These are phyloP conservation scores for Mycena leptocephala DNA, from an alignment of 768 basidiomycete genomes.

Conservation along the genomic window DNA sequence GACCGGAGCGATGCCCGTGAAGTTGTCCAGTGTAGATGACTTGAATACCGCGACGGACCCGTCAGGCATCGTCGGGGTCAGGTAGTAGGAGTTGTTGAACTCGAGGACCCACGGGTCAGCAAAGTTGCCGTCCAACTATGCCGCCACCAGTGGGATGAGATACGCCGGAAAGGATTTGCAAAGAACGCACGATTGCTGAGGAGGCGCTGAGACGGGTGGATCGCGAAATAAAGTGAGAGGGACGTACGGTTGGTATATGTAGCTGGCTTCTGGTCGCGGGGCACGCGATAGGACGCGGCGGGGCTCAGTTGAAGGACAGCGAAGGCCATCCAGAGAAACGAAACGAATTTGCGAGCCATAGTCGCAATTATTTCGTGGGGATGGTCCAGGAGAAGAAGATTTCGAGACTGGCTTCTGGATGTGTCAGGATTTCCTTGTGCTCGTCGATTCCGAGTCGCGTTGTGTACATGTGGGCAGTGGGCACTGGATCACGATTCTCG, in stretches of 20 bases:
- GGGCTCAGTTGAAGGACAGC: background rate
- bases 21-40: constrained; percentile 24
- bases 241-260: constrained; percentile 6
- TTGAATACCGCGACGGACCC: constrained; percentile 27
- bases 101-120: constrained; percentile 29
- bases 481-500: too few relatives aligned
- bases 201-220: background rate
- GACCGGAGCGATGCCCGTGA: constrained; percentile 3
- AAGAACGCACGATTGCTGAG: background rate
- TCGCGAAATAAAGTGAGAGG: background rate
- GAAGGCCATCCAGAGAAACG: background rate
- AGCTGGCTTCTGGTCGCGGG: background rate
- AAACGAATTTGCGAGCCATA: background rate
- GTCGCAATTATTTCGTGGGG: background rate
- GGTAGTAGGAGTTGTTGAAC: constrained; percentile 20
- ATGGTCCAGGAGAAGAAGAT: background rate
- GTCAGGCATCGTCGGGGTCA: constrained; percentile 29
- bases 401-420: background rate
- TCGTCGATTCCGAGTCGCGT: too few relatives aligned
- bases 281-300: background rate
- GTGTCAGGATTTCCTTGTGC: background rate
- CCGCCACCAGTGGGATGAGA: background rate
- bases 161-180: background rate
- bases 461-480: too few relatives aligned
- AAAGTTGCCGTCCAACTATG: constrained; percentile 12